Evolutionary conservation across 805 yeast genomes (phyloP).

Genomic region (Pichia phayaonensis): DNA sequence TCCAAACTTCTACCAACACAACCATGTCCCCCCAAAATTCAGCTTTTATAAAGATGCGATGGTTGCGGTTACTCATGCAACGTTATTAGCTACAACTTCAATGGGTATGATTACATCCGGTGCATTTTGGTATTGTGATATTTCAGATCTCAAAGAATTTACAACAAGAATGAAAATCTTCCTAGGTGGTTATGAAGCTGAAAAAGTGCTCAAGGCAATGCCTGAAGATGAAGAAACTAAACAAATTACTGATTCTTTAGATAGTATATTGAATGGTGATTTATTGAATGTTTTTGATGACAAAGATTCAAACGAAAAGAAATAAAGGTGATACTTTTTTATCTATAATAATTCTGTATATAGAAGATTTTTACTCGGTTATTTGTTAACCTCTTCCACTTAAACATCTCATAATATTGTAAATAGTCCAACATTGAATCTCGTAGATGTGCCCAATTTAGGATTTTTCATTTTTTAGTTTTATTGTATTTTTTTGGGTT

Average conservation of each 20-base stretch:
- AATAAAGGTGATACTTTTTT: background rate
- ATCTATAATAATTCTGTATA: background rate
- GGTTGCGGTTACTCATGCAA: slow-evolving; percentile 75
- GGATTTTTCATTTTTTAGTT: too few species aligned
- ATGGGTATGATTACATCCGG: slow-evolving; percentile 70
- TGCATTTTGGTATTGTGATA: slow-evolving; percentile 72
- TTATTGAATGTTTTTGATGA: slow-evolving; percentile 1
- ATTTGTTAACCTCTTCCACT: too few species aligned
- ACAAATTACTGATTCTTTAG: slow-evolving; percentile 40
- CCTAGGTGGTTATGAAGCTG: slow-evolving; percentile 63
- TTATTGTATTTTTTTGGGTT: too few species aligned
- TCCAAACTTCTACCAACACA: slow-evolving; percentile 75
- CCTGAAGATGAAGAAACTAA: slow-evolving; percentile 56
- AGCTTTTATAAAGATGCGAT: slow-evolving; percentile 78
- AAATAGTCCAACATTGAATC: too few species aligned
- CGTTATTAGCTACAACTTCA: slow-evolving; percentile 64
- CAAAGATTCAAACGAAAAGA: slow-evolving; percentile 2
- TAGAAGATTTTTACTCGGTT: background rate
- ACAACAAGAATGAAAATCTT: slow-evolving; percentile 55
- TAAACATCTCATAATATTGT: too few species aligned
- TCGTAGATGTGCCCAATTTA: too few species aligned
- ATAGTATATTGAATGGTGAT: slow-evolving; percentile 11
- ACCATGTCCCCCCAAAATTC: slow-evolving; percentile 79
- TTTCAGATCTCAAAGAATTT: slow-evolving; percentile 61
- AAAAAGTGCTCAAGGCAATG: slow-evolving; percentile 35